These are phyloP conservation scores for Globisporangium lucens DNA, from an alignment of 352 stramenopile genomes.

Conservation along the genomic window DNA sequence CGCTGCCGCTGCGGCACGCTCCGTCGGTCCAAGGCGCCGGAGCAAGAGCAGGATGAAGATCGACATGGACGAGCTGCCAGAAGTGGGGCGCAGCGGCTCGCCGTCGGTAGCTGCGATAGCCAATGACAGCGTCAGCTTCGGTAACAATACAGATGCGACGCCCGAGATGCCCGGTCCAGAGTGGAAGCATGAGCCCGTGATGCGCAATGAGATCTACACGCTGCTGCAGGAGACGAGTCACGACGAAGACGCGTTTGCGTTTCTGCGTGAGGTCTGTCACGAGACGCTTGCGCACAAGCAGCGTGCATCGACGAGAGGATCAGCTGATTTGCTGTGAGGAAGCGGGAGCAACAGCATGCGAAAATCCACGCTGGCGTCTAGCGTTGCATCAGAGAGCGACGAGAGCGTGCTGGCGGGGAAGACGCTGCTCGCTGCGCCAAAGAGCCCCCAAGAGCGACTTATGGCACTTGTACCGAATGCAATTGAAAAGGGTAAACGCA, in stretches of 20 bases:
- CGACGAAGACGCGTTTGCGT: conserved; percentile 43
- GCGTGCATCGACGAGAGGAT: not conserved
- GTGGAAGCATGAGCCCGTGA: conserved; percentile 26
- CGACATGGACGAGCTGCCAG: conserved; percentile 16
- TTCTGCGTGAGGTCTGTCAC: conserved; percentile 66
- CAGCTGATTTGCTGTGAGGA: not conserved
- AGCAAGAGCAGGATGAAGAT: conserved; percentile 23
- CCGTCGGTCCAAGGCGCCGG: conserved; percentile 17
- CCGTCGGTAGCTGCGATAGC: not conserved
- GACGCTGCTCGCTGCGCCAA: conserved; percentile 27
- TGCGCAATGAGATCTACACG: conserved; percentile 43
- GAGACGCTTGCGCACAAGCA: conserved; percentile 33
- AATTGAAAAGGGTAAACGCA: conserved; percentile 52
- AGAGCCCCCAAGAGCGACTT: conserved; percentile 57
- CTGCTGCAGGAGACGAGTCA: conserved; percentile 50
- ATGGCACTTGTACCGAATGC: conserved; percentile 34
- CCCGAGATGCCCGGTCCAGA: conserved; percentile 3
- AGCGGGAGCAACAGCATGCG: not conserved
- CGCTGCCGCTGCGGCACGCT: not conserved
- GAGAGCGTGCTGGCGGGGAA: conserved; percentile 6
- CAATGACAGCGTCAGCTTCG: not conserved
- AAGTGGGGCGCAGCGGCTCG: not conserved
- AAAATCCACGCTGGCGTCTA: conserved; percentile 10
- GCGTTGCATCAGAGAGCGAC: conserved; percentile 1
- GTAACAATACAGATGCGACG: conserved; percentile 8